These are phyloP conservation scores for Colletotrichum paranaense DNA, from an alignment of 2,329 filamentous ascomycete species.

Conservation along the genomic window DNA sequence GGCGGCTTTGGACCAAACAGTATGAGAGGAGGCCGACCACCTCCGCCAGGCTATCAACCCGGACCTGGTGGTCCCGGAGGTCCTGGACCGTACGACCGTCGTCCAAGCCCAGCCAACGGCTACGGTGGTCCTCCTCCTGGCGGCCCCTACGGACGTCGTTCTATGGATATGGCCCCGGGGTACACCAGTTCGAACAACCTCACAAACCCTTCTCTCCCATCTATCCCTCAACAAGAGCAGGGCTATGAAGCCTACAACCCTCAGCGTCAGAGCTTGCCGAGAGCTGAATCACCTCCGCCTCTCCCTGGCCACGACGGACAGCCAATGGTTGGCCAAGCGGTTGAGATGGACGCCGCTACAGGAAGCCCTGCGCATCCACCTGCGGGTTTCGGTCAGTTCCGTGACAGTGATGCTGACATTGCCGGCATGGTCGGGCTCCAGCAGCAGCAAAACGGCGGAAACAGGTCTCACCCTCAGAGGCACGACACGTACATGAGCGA, in stretches of 20 bases:
- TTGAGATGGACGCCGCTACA: conserved; percentile 85
- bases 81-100: conserved; percentile 49
- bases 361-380: conserved; percentile 60
- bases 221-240: conserved; percentile 47
- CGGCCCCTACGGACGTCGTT: conserved; percentile 47
- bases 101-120: conserved; percentile 48
- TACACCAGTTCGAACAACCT: conserved; percentile 45
- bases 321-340: conserved; percentile 69
- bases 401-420: conserved; percentile 78
- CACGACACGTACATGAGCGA: conserved; percentile 70
- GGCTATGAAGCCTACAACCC: conserved; percentile 58
- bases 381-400: conserved; percentile 57
- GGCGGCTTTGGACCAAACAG: conserved; percentile 47
- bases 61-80: conserved; percentile 37
- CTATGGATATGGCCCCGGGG: conserved; percentile 51
- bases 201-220: conserved; percentile 50
- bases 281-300: conserved; percentile 74
- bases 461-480: conserved; percentile 44
- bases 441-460: conserved; percentile 55
- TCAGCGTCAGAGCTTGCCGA: conserved; percentile 59
- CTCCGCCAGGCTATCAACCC: conserved; percentile 57
- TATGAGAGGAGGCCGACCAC: conserved; percentile 52
- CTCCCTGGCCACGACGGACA: conserved; percentile 58
- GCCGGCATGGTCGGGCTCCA: conserved; percentile 80
- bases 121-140: conserved; percentile 44